Percentiles rank a stretch among this genome's conserved stretches.
Conservation (phyloP, 805 yeast genomes). For the Brettanomyces nanus region DNA sequence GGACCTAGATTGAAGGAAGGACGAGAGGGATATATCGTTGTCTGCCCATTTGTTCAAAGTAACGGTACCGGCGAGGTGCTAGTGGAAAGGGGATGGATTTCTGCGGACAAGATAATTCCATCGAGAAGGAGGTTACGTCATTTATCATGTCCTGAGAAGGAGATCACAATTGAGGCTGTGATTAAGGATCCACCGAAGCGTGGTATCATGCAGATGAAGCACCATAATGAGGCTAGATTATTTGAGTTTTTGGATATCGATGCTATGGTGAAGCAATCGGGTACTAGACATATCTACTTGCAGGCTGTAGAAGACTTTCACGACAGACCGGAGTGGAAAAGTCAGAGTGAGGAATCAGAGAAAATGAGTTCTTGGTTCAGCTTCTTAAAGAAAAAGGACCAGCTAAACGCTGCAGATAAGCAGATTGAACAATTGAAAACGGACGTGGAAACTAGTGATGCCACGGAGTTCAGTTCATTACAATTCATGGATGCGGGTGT, state of each 20-base stretch:
- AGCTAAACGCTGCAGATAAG: background rate
- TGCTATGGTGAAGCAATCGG: constrained; percentile 66
- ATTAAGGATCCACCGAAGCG: constrained; percentile 61
- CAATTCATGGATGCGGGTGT: constrained; percentile 77
- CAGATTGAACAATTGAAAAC: constrained; percentile 2
- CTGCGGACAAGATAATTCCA: constrained; percentile 56
- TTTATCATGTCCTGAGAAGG: constrained; percentile 65
- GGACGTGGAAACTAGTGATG: constrained; percentile 12
- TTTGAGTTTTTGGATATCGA: constrained; percentile 77
- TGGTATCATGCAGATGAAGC: constrained; percentile 59
- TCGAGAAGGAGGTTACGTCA: constrained; percentile 50
- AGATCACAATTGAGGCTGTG: constrained; percentile 63
- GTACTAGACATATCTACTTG: constrained; percentile 63
- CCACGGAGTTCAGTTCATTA: constrained; percentile 38
- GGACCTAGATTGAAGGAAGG: constrained; percentile 81
- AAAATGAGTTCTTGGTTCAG: constrained; percentile 15
- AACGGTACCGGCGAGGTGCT: constrained; percentile 72
- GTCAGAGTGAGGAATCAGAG: constrained; percentile 1
- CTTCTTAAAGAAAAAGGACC: constrained; percentile 2
- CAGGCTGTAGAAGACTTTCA: constrained; percentile 63
- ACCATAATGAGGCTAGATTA: constrained; percentile 54
- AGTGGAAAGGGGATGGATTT: constrained; percentile 89
- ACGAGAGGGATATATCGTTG: constrained; percentile 66
- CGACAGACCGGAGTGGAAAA: constrained; percentile 50
- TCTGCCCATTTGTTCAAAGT: constrained; percentile 73